A percentile compares a stretch with the other conserved stretches of the same genome.
phyloP scores from a whole-genome alignment of 306 rosid genomes.

The Vicia faba region DNA sequence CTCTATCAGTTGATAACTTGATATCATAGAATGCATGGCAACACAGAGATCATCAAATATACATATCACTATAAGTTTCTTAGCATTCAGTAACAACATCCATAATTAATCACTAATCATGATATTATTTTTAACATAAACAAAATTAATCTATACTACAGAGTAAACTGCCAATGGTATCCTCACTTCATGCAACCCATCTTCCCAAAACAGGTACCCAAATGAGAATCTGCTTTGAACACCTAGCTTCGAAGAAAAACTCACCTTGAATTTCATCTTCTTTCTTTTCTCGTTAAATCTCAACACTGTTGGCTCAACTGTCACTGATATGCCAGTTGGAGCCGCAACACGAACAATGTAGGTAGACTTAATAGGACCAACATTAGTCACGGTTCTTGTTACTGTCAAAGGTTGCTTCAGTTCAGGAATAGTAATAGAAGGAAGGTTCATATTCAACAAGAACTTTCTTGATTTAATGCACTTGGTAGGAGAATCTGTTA shows the following conservation, averaged over 20 bases:
- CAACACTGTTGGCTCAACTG: slow-evolving; percentile 48
- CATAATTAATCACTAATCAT: not conserved
- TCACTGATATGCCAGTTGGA: slow-evolving; percentile 48
- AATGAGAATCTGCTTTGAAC: slow-evolving; percentile 58
- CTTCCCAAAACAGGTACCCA: slow-evolving; percentile 64
- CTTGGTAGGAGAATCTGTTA: slow-evolving; percentile 33
- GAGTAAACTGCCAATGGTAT: slow-evolving; percentile 49
- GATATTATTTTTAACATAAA: slow-evolving; percentile 33
- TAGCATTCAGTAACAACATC: not conserved
- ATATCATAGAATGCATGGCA: not conserved
- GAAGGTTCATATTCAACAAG: slow-evolving; percentile 52
- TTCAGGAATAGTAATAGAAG: slow-evolving; percentile 62
- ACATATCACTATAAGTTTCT: not conserved
- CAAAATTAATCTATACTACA: slow-evolving; percentile 43
- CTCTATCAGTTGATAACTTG: no score
- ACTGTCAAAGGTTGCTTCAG: slow-evolving; percentile 44
- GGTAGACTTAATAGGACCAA: slow-evolving; percentile 48
- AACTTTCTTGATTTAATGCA: slow-evolving; percentile 44
- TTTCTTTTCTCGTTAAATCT: slow-evolving; percentile 40
- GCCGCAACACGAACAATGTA: slow-evolving; percentile 49
- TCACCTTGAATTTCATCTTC: slow-evolving; percentile 53
- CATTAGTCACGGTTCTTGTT: slow-evolving; percentile 64
- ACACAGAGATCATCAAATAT: not conserved
- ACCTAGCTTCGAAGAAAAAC: slow-evolving; percentile 38
- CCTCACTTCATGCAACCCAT: slow-evolving; percentile 55